Conservation (phyloP, 2,329 filamentous ascomycete genomes). For the Hansfordia pulvinata region DNA sequence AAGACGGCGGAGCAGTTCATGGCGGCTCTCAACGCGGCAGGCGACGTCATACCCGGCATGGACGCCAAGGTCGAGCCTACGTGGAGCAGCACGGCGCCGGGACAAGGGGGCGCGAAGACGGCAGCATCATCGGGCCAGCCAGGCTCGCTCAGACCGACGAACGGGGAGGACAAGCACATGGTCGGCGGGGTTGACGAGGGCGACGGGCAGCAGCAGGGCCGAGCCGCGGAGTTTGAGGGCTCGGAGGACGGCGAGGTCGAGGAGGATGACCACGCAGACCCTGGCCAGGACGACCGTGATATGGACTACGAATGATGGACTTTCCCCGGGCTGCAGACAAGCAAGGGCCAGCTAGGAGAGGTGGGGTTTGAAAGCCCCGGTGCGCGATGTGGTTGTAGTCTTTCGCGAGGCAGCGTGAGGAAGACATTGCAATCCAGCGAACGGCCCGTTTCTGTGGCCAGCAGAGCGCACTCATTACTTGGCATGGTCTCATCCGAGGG, state of each 20-base stretch:
- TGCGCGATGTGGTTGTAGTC: too few relatives aligned
- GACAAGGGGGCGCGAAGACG: conserved; percentile 7
- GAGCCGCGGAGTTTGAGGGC: conserved; percentile 5
- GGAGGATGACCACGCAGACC: conserved; percentile 1
- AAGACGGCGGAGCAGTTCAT: conserved; percentile 60
- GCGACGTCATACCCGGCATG: conserved; percentile 46
- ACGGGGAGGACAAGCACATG: conserved; percentile 11
- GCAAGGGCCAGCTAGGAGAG: too few relatives aligned
- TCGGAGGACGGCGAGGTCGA: conserved; percentile 15
- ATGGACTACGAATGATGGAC: too few relatives aligned
- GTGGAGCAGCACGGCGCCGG: conserved; percentile 36
- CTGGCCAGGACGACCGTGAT: neutral
- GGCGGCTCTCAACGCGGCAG: conserved; percentile 33
- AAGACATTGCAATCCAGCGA: too few relatives aligned
- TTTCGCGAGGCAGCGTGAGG: too few relatives aligned
- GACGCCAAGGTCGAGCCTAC: conserved; percentile 48
- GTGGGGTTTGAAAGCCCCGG: too few relatives aligned
- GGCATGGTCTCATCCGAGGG: too few relatives aligned
- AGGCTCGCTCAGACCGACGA: conserved; percentile 3
- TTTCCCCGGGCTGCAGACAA: too few relatives aligned
- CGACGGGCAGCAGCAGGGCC: too few relatives aligned
- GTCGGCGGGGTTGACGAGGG: conserved; percentile 7
- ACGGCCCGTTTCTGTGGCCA: too few relatives aligned
- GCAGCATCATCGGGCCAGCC: conserved; percentile 8
- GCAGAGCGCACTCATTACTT: too few relatives aligned